Conservation (phyloP, 2,329 filamentous ascomycete genomes). For the Venturia nashicola region DNA sequence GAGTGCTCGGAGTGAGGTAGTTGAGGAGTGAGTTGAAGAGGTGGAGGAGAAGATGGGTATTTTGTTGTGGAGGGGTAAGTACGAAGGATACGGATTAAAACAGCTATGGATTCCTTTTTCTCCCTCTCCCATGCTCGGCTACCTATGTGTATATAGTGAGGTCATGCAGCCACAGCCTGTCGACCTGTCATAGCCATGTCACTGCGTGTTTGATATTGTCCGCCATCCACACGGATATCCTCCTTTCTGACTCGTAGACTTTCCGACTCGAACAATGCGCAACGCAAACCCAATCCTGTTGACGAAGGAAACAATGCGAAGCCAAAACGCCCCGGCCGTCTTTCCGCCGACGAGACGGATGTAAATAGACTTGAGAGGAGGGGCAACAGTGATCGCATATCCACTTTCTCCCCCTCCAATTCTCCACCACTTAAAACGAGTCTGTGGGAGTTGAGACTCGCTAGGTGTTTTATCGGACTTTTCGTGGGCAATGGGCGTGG, state of each 20-base stretch:
- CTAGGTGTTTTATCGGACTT: background rate
- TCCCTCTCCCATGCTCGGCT: background rate
- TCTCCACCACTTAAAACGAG: background rate
- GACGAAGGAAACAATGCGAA: background rate
- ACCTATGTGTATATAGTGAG: background rate
- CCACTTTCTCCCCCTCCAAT: background rate
- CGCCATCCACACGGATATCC: background rate
- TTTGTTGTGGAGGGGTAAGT: background rate
- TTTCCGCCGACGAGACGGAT: background rate
- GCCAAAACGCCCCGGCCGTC: background rate
- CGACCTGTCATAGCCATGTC: conserved; percentile 2
- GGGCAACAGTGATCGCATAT: background rate
- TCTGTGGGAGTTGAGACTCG: background rate
- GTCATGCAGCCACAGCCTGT: background rate
- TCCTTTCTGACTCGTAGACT: no score
- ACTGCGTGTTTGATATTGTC: background rate
- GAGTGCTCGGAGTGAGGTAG: background rate
- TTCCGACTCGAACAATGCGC: no score
- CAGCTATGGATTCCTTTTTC: background rate
- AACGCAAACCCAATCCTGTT: background rate
- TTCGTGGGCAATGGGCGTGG: background rate
- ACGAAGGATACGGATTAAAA: background rate
- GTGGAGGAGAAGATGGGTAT: background rate
- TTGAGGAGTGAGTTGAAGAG: background rate
- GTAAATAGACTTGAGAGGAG: background rate